Conservation (phyloP, 2,329 filamentous ascomycete species). For the Fusarium sp. region DNA sequence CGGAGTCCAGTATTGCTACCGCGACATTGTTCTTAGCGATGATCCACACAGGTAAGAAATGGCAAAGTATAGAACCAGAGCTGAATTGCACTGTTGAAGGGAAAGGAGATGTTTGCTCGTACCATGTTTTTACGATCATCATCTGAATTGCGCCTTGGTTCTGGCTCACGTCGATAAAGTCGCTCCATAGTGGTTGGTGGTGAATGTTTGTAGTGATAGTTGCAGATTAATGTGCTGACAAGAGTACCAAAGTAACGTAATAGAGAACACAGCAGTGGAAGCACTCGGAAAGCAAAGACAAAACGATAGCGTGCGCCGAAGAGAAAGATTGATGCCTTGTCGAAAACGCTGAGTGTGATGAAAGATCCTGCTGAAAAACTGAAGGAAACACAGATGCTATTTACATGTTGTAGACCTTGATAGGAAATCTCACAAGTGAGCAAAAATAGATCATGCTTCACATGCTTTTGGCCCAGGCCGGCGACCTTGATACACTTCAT, state of each 20-base stretch:
- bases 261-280: too few species aligned
- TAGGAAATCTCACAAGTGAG: not conserved
- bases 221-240: not conserved
- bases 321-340: too few species aligned
- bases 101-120: not conserved
- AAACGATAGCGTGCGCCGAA: too few species aligned
- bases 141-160: slow-evolving; percentile 17
- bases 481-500: not conserved
- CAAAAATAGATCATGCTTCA: not conserved
- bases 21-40: not conserved
- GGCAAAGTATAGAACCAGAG: too few species aligned
- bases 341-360: too few species aligned
- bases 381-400: not conserved
- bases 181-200: not conserved
- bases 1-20: slow-evolving; percentile 15
- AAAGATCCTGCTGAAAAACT: too few species aligned
- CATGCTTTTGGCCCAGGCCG: not conserved
- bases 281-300: too few species aligned
- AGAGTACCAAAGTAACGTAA: too few species aligned
- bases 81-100: too few species aligned
- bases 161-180: not conserved
- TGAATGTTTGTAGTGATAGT: not conserved
- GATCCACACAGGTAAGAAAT: not conserved
- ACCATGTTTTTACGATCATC: slow-evolving; percentile 14
- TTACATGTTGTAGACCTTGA: not conserved